Base-by-base conservation (phyloP, 768 basidiomycete species). In the Lentinula sp. region DNA sequence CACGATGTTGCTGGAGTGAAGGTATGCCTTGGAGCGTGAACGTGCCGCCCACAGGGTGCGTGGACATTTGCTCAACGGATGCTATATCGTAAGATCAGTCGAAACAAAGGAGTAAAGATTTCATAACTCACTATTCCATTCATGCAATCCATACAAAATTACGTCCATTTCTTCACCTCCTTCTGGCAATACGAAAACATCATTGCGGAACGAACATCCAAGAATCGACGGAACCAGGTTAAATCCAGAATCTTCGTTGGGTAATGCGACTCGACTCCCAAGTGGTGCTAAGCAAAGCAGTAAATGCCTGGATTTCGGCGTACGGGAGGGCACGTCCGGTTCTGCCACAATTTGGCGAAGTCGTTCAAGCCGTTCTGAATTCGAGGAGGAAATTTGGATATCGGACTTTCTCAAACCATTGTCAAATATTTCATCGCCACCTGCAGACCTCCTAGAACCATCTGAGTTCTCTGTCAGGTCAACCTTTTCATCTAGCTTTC, bases 21-120 rank as follows among this genome's bases (percentile, higher is more conserved):
- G 69, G 69, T 13, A 80, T 65, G 9, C 81, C 84, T 62, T 73
- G 75, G 61, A 90, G 75, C 0, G 73, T 67, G 67, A 90, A 89
- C 1, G 81, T 85, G 0, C 87, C 88, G 4, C 88, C 87, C 7
- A 88, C 77, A 36, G 87, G 68, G 32, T 71, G 74, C 4, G 71
- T 51, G 39, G 71, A 61, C n/a, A 70, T 61, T 2, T 71, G 67
- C 55, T 65, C 42, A 20, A 42, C 55, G 32, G 16, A 39, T 18
- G 45, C 64, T 57, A 50, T 4, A 23, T 12, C 42, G 41, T 8
- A 20, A n/a, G 49, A n/a, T 53, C n/a, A 42, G 36, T 20, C 39
- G n/a, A 35, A 33, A 43, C 18, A 36, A 16, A 61, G 33, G 53
- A 63, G 48, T 7, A 33, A 61, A 10, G 9, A 35, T 37, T 15